Evolutionary conservation across 352 stramenopile genomes (phyloP), one percentile per base, ranked within the genome.

Genomic region (Phytophthora nicotianae): DNA sequence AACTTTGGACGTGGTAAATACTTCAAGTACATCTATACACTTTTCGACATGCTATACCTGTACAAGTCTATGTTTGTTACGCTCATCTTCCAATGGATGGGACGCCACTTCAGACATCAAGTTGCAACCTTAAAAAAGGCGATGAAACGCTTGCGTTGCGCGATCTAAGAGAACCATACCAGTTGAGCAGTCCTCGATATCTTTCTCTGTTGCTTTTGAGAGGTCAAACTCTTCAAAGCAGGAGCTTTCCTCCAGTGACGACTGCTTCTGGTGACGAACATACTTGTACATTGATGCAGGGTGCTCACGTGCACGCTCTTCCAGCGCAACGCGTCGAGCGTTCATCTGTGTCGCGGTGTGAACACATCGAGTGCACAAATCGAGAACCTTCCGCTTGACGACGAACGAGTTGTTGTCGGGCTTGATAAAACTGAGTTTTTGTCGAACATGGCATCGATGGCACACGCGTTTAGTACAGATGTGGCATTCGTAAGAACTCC

Each of bases 321-420:
- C 58, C 13, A 71, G 53, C 6, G 72, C 72, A 16, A 77, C 63
- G 3, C 48, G 43, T 23, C 58, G 51, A n/a, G 72, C 57, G 29
- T 72, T 77, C 33, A 50, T 66, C 14, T 77, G 72, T 16, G 59
- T 62, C 17, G 68, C 62, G 3, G 64, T 70, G 42, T 73, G 58
- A 1, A 73, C 62, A 33, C 70, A 78, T 2, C 66, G 57, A 7
- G 62, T 72, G 32, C 70, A 78, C 53, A 74, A 58, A 14, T 73
- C 58, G 19, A 75, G 42, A 10, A 50, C 3, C 10, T 68, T 71
- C 43, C 70, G 57, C 23, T 67, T 56, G 26, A 75, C 41, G n/a
- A 59, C 14, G 48, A 68, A 60, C 16, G 51, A 54, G 6, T 17
- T 50, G 23, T 60, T 53, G 24, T 68, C 47, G 4, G 63, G 23